Conservation (phyloP, 2,329 filamentous ascomycete species). For the Raffaelea deltoideospora region DNA sequence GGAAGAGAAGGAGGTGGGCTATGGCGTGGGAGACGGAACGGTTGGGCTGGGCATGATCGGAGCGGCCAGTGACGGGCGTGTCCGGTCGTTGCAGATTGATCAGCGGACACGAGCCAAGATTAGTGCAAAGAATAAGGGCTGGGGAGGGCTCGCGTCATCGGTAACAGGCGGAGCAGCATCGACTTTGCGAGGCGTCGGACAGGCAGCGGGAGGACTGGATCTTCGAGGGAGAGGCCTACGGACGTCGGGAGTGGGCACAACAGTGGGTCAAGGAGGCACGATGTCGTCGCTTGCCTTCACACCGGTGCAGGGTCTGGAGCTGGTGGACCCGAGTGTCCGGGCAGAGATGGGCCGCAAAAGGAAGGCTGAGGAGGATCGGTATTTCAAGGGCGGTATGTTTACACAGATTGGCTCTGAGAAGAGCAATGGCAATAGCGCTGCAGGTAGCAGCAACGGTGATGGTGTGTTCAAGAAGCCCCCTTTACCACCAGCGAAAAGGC, state of each 20-base stretch:
- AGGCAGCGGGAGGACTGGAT: constrained; percentile 46
- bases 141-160: constrained; percentile 50
- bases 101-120: constrained; percentile 86
- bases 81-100: constrained; percentile 80
- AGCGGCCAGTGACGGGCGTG: constrained; percentile 70
- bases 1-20: constrained; percentile 86
- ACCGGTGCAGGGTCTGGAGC: constrained; percentile 82
- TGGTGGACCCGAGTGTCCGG: constrained; percentile 84
- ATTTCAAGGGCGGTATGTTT: constrained; percentile 96
- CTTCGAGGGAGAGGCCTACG: constrained; percentile 68
- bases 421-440: constrained; percentile 21
- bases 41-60: constrained; percentile 93
- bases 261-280: constrained; percentile 54
- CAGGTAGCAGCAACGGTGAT: constrained; percentile 21
- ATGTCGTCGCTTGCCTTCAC: constrained; percentile 85
- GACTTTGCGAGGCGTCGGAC: constrained; percentile 65
- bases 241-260: constrained; percentile 65
- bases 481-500: constrained; percentile 58
- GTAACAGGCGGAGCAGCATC: constrained; percentile 57
- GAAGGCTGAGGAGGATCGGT: constrained; percentile 86
- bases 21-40: constrained; percentile 71
- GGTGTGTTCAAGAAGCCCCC: constrained; percentile 68
- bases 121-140: constrained; percentile 88
- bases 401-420: constrained; percentile 56
- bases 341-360: constrained; percentile 79